Evolutionary conservation across 495 filamentous ascomycete genomes (phyloP), one percentile per base, ranked within the genome.

Genomic region (Letharia lupina): DNA sequence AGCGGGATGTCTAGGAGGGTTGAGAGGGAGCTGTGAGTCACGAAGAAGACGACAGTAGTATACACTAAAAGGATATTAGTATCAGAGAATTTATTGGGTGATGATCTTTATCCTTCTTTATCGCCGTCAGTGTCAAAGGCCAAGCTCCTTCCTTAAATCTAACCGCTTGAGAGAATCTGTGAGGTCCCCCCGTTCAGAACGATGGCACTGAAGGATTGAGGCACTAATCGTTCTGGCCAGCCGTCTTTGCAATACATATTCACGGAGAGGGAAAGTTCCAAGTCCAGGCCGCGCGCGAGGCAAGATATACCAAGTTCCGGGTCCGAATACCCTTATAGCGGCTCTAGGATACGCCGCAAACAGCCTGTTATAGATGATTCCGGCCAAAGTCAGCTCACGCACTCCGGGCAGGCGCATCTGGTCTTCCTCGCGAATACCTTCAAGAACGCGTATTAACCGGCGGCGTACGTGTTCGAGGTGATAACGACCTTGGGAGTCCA

Each of bases 1-100:
- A 78, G 13, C 65, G 70, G 45, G 44, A 69, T 33, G 6, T 69
- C 12, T 67, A 65, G 44, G 20, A 28, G 47, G 20, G 37, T 39
- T 4, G 37, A 39, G 37, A 39, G 37, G 8, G 37, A 39, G 8
- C 37, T 4, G 37, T 8, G 8, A 8, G 37, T 4, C 37, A 39
- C 1, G 1, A 39, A 8, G 8, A 4, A 8, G 37, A 39, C 8
- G 8, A 4, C 37, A 39, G 37, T 39, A 39, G 37, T 39, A 39
- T 4, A 39, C 37, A 39, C 37, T 39, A 39, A 39, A 39, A 39
- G 37, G 8, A 4, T 39, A 0, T 39, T 39, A 39, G 8, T 39
- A 39, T 39, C 1, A 28, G 23, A 28, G 1, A 28, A 28, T 0
- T 28, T 28, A 28, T 28, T 28, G 23, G 23, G 23, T 28, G 23